phyloP scores from a whole-genome alignment of 2,329 filamentous ascomycete species.

The Fusarium torreyae region DNA sequence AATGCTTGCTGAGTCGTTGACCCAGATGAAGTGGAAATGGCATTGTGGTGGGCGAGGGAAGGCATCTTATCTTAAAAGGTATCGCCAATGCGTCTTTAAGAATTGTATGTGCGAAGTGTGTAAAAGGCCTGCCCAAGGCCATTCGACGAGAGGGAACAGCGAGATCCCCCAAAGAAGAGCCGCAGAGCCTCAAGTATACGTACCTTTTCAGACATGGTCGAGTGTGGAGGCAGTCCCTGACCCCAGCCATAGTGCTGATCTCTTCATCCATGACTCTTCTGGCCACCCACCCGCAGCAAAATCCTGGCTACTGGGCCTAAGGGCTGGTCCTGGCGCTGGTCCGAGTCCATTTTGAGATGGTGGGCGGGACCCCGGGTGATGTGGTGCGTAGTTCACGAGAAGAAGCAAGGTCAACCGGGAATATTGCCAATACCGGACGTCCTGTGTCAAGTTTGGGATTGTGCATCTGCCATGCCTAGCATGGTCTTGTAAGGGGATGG shows the following conservation, averaged over 20 bases:
- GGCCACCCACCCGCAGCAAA: constrained; percentile 25
- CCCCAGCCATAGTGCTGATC: constrained; percentile 23
- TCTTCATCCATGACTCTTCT: constrained; percentile 24
- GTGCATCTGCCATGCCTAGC: not conserved
- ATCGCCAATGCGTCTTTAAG: constrained; percentile 11
- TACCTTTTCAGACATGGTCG: constrained; percentile 18
- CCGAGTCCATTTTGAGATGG: constrained; percentile 20
- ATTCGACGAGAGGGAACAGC: too few species aligned
- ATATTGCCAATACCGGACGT: not conserved
- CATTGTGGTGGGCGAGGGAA: constrained; percentile 33
- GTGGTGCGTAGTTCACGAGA: not conserved
- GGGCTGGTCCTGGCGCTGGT: constrained; percentile 12
- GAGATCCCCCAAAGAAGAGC: constrained; percentile 3
- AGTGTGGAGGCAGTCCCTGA: constrained; percentile 24
- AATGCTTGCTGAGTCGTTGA: constrained; percentile 3
- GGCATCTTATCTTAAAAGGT: constrained; percentile 31
- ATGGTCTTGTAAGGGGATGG: not conserved
- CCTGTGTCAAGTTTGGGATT: not conserved
- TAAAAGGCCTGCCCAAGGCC: too few species aligned
- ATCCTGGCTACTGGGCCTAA: constrained; percentile 1
- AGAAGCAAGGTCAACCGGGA: not conserved
- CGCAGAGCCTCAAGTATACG: constrained; percentile 34
- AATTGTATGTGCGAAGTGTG: constrained; percentile 17
- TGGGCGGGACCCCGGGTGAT: constrained; percentile 11
- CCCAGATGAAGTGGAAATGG: not conserved